Base-by-base conservation (phyloP, 441 rosid species). In the Jatropha podagrica region DNA sequence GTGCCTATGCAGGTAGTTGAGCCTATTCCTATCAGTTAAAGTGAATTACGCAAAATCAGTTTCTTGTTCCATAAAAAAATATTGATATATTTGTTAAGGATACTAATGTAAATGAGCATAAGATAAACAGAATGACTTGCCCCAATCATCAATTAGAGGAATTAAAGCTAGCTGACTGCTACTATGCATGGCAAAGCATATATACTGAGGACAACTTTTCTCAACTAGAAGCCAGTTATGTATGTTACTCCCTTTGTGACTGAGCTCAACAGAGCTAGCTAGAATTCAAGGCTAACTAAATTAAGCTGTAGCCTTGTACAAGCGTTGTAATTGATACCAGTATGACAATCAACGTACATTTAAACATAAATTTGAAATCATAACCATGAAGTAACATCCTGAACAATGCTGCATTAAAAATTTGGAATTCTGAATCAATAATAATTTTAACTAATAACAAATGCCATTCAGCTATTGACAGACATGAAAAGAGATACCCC, bases 401-500 rank as follows among this genome's bases (percentile, higher is more conserved):
- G 70, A 38, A 69, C 23, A 26, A 42, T 38, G 20, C 41, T n/a
- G 66, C 26, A 69, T 37, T 4, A 46, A 17, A 59, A 48, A 44
- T 2, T 55, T 74, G 38, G 23, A 64, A 69, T 23, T 59, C 9
- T 48, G 49, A 65, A 69, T 38, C 9, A 42, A 32, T 15, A 8
- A 48, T 44, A 23, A 23, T 23, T 23, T 0, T 23, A 37, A 58
- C 65, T 59, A 37, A 23, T 12, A 42, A 67, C 44, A 26, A 37
- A 72, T 7, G 23, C 54, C 56, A 72, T 54, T 61, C 60, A 51
- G 40, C 66, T 75, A 61, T 58, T 59, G 27, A 59, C 12, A 48
- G 52, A 64, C 44, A 69, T 56, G 54, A 72, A 44, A 64, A 40
- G 68, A 27, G 3, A 64, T 90, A 93, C 99, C 94, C 95, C 98